These are phyloP conservation scores for Termitomyces sp. DNA, from an alignment of 768 basidiomycete species.

Conservation along the genomic window DNA sequence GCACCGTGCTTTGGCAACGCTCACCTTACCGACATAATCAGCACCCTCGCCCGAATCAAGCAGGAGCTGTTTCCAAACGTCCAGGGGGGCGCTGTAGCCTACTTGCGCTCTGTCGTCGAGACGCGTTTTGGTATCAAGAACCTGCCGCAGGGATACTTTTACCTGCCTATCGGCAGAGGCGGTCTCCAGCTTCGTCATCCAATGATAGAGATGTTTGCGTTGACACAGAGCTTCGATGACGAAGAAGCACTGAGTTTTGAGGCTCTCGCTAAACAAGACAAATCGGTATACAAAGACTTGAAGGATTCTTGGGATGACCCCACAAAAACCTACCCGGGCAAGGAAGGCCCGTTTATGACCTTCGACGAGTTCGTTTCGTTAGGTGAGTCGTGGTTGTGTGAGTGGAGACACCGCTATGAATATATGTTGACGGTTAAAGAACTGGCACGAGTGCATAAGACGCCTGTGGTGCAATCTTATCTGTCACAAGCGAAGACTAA, in stretches of 20 bases:
- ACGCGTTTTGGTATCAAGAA: constrained; percentile 1
- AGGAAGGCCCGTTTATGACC: constrained; percentile 9
- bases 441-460: neutral
- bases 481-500: neutral
- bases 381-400: constrained; percentile 10
- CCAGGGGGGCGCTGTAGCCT: constrained; percentile 15
- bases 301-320: neutral
- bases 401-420: constrained; percentile 9
- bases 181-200: constrained; percentile 24
- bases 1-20: constrained; percentile 16
- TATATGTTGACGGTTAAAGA: neutral
- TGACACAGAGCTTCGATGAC: constrained; percentile 12
- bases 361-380: constrained; percentile 9
- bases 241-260: constrained; percentile 9
- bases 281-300: constrained; percentile 12
- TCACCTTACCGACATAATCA: constrained; percentile 16
- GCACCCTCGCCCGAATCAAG: constrained; percentile 22
- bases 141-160: neutral
- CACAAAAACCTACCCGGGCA: neutral
- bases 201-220: constrained; percentile 29
- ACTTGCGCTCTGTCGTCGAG: constrained; percentile 19
- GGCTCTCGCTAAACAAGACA: constrained; percentile 20
- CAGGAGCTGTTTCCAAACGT: constrained; percentile 19
- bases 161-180: constrained; percentile 8
- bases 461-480: constrained; percentile 2